Conservation (phyloP, 768 basidiomycete genomes). For the Phaeotremella fagi region DNA sequence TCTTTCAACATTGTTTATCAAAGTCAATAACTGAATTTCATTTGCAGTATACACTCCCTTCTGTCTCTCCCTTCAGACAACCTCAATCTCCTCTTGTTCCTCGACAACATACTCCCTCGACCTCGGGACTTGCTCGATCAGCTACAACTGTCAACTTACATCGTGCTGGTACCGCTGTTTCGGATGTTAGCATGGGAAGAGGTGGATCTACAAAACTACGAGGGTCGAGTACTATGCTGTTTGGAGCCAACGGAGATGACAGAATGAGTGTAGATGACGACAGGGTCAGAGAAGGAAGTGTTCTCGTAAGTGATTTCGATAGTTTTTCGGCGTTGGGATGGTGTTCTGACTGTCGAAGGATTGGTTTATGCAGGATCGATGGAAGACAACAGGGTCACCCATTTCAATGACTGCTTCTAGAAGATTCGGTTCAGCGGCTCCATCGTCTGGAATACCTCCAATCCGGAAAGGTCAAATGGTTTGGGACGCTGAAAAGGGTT, state of each 20-base stretch:
- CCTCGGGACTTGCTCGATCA: constrained; percentile 24
- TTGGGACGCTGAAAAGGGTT: constrained; percentile 38
- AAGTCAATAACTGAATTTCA: neutral
- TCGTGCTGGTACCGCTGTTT: constrained; percentile 14
- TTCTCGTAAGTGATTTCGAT: constrained; percentile 17
- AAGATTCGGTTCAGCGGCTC: constrained; percentile 20
- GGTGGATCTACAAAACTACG: constrained; percentile 8
- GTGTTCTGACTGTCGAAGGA: constrained; percentile 22
- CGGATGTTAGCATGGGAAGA: constrained; percentile 33
- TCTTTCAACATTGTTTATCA: neutral
- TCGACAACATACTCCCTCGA: constrained; percentile 7
- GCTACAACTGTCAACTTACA: constrained; percentile 28
- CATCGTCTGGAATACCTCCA: constrained; percentile 18
- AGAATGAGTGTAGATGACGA: constrained; percentile 34
- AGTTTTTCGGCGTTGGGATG: neutral
- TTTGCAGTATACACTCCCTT: constrained; percentile 23
- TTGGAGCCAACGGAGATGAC: constrained; percentile 19
- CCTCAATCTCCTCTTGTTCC: constrained; percentile 23
- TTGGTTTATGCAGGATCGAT: constrained; percentile 41
- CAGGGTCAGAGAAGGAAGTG: constrained; percentile 22
- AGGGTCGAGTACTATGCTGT: constrained; percentile 22
- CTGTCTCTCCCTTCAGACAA: constrained; percentile 31
- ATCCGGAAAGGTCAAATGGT: constrained; percentile 40
- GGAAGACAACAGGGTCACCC: constrained; percentile 25
- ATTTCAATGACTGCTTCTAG: constrained; percentile 21